These are phyloP conservation scores for Gomphus sp. DNA, from an alignment of 1,284 basidiomycete species.

Conservation along the genomic window DNA sequence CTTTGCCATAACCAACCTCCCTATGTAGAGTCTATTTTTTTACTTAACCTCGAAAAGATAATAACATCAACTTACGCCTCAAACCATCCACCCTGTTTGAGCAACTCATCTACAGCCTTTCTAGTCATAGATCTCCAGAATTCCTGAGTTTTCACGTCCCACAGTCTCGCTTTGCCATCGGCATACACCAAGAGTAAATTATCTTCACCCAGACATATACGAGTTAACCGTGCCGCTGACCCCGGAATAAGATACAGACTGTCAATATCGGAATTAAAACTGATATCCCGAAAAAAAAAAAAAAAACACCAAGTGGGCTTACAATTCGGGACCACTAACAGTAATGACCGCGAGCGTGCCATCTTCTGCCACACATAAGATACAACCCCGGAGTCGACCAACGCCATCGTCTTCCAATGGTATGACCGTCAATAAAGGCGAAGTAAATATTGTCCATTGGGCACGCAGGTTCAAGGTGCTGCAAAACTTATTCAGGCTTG, in stretches of 20 bases:
- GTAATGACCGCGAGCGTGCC: constrained; percentile 77
- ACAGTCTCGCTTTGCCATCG: constrained; percentile 73
- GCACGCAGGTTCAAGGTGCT: constrained; percentile 58
- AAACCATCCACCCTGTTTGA: constrained; percentile 63
- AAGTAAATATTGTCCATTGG: constrained; percentile 60
- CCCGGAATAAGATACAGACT: constrained; percentile 78
- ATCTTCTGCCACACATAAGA: constrained; percentile 67
- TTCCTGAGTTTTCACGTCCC: constrained; percentile 82
- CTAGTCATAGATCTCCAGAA: constrained; percentile 76
- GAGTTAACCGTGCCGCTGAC: constrained; percentile 52
- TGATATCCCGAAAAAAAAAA: neutral
- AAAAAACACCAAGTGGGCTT: constrained; percentile 22
- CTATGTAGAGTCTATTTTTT: neutral
- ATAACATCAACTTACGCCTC: constrained; percentile 43
- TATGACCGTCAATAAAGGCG: constrained; percentile 50
- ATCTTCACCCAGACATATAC: constrained; percentile 59
- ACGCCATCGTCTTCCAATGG: constrained; percentile 47
- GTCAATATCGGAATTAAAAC: constrained; percentile 5
- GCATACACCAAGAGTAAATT: constrained; percentile 74
- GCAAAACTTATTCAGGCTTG: neutral
- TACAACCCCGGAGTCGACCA: constrained; percentile 58
- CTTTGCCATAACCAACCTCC: neutral
- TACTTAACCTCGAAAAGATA: neutral
- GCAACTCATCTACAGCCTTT: constrained; percentile 70
- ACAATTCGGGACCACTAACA: constrained; percentile 74